Evolutionary conservation across 2,329 filamentous ascomycete genomes (phyloP), one percentile per base, ranked within the genome.

Genomic region (Dothideomycetes sp.): DNA sequence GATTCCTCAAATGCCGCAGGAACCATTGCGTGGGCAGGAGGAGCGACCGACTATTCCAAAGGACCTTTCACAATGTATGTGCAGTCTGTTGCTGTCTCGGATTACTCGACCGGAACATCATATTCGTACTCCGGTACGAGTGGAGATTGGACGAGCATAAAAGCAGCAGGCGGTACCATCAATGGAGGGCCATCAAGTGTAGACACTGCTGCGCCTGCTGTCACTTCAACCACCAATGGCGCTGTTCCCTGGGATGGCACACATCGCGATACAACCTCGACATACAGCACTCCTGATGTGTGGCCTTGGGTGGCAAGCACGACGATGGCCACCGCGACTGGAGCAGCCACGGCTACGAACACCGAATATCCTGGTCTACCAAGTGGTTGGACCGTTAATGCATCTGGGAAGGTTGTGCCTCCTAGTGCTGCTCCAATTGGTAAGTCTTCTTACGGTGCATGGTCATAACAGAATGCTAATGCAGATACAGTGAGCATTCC

Each of bases 11-110:
- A 96, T 60, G 56, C 79, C 1, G 59, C 71, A 11, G 91, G 91
- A 42, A 96, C 89, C 12, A 85, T 96, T 52, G 69, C 77, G 48
- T 98, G 91, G 91, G 84, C 91, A 41, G 75, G 81, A 40, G 91
- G 91, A 11, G 72, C 76, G 36, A 94, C 86, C 36, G 78, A 95
- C 64, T 98, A 91, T 65, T 71, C 72, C 42, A 55, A 79, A 47
- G 89, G 84, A 0, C 91, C 91, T 1, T 98, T 83, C 65, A 77
- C 72, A 47, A 96, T 96, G 88, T 66, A 75, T 39, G 79, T 96
- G 55, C 75, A 81, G 60, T 82, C 74, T 19, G 63, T 95, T 50
- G 69, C 73, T 40, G 75, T 94, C 31, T 80, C 79, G 37, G 91
- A 98, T 66, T 98, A 96, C 67, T 95, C 88, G 16, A 95, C 88